Evolutionary conservation across 768 basidiomycete genomes (phyloP).

Genomic region (Hydnomerulius pinastri): DNA sequence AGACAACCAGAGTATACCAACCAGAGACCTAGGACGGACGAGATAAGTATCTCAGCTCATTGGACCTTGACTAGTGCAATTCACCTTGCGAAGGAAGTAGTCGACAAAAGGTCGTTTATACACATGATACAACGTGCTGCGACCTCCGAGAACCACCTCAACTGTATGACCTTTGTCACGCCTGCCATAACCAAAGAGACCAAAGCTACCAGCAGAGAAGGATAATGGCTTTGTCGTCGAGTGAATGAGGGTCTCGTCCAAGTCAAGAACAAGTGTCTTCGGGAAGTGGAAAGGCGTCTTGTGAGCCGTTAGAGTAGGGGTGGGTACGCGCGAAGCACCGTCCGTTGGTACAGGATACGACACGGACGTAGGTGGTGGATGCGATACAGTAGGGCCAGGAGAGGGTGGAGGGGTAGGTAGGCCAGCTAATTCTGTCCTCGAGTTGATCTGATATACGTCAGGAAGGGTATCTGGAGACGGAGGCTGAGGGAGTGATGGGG

Average conservation of each 20-base stretch:
- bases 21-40: slow-evolving; percentile 74
- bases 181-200: slow-evolving; percentile 61
- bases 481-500: slow-evolving; percentile 29
- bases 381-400: slow-evolving; percentile 11
- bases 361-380: slow-evolving; percentile 11
- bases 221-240: slow-evolving; percentile 84
- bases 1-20: slow-evolving; percentile 99
- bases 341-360: slow-evolving; percentile 19
- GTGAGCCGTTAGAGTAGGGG: slow-evolving; percentile 50
- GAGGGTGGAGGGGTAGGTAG: slow-evolving; percentile 30
- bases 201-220: slow-evolving; percentile 48
- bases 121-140: slow-evolving; percentile 93
- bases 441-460: slow-evolving; percentile 8
- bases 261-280: slow-evolving; percentile 95
- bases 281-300: slow-evolving; percentile 77
- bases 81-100: slow-evolving; percentile 86
- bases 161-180: slow-evolving; percentile 81
- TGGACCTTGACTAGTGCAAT: slow-evolving; percentile 15
- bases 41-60: background rate
- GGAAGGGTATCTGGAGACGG: slow-evolving; percentile 19
- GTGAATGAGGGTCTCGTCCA: slow-evolving; percentile 98
- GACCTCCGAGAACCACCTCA: slow-evolving; percentile 87
- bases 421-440: slow-evolving; percentile 13
- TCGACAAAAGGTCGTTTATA: slow-evolving; percentile 99
- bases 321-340: slow-evolving; percentile 43